These are phyloP conservation scores for Fusarium sp. DNA, from an alignment of 2,329 filamentous ascomycete species.

Conservation along the genomic window DNA sequence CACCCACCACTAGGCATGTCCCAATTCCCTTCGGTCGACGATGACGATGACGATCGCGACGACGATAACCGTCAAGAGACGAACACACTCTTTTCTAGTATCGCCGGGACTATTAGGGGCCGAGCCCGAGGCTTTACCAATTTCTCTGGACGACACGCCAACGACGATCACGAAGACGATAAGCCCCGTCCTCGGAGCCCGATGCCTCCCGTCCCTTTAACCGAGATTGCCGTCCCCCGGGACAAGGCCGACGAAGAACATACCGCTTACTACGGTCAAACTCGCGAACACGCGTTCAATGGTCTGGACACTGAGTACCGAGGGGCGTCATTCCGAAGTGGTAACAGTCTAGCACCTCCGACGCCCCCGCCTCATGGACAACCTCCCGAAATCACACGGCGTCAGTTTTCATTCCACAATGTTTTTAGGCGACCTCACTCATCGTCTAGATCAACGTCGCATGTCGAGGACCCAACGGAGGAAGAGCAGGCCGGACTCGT, in stretches of 20 bases:
- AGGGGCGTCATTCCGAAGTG: constrained; percentile 58
- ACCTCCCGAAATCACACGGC: constrained; percentile 69
- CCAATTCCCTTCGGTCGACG: constrained; percentile 73
- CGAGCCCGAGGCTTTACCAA: constrained; percentile 51
- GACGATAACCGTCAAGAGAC: constrained; percentile 57
- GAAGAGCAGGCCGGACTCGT: constrained; percentile 87
- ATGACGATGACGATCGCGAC: constrained; percentile 66
- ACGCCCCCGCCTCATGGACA: constrained; percentile 71
- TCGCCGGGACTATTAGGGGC: constrained; percentile 64
- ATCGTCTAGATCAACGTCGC: constrained; percentile 43
- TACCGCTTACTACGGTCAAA: constrained; percentile 53
- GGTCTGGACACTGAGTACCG: constrained; percentile 60
- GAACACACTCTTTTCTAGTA: constrained; percentile 63
- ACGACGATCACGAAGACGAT: constrained; percentile 53
- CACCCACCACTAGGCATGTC: constrained; percentile 79
- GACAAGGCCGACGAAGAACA: constrained; percentile 59
- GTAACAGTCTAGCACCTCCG: constrained; percentile 64
- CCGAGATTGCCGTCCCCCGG: constrained; percentile 65
- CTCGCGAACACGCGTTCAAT: constrained; percentile 59
- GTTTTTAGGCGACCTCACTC: constrained; percentile 69
- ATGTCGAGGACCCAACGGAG: constrained; percentile 68
- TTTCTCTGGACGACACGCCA: constrained; percentile 47
- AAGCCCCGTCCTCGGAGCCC: constrained; percentile 63
- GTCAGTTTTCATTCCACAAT: constrained; percentile 94
- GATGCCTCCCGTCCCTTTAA: constrained; percentile 71